Base-by-base conservation (phyloP, 441 rosid genomes). In the Geranium incanum region DNA sequence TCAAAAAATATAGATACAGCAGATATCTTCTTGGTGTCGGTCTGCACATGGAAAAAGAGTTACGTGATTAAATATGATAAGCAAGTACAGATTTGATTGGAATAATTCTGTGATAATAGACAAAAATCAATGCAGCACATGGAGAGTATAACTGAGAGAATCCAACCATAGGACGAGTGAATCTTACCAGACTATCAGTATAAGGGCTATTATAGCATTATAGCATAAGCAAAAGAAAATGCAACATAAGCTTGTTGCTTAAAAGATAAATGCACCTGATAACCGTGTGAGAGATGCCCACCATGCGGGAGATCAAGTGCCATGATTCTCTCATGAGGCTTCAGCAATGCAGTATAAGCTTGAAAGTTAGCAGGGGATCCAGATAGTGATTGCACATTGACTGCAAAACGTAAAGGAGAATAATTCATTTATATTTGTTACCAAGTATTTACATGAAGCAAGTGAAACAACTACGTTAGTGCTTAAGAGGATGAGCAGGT, bases 241-340 rank as follows among this genome's bases (percentile, higher is more conserved):
- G 19, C 57, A 52, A 52, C 15, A 52, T 52, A 18, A 1, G 60
- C 18, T n/a, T 52, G 60, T 52, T 3, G 18, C 1, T 16, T 52
- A 0, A 69, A 66, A 70, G 55, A 65, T 41, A 3, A 41, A 72
- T 43, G 82, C 73, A 95, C 99, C 97, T 95, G 97, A 79, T 92
- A 95, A 82, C 97, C 97, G 78, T 95, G 99, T 75, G 99, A 95
- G 84, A 95, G 97, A 85, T 94, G 99, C 57, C 99, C 99, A 19
- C 99, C 99, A 83, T 94, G 97, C 41, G 99, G 99, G 48, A 94
- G 87, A 78, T 94, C 99, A 78, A 94, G 97, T 1, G 97, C 97
- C 99, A 94, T 92, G 78, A 94, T 94, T 85, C 97, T 84, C 71
- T 92, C 99, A 79, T 94, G 99, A 70, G 99, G 99, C 63, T 88